Evolutionary conservation across 2,329 filamentous ascomycete species (phyloP), one percentile per base, ranked within the genome.

Genomic region (Stagonosporopsis tanaceti): DNA sequence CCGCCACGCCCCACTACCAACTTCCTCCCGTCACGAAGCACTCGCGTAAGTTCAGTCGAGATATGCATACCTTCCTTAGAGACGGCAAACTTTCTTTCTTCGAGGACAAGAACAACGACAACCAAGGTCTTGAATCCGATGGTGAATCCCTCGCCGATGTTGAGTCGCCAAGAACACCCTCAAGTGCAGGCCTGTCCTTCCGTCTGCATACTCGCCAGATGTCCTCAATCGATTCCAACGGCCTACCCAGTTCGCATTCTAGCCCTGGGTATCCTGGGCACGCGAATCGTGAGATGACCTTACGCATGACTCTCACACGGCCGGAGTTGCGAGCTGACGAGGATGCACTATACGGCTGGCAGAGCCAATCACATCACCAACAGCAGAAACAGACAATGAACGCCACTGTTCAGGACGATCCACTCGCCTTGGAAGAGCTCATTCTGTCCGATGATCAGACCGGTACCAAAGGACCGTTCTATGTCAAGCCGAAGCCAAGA

Each of bases 261-360:
- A 60, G 62, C 32, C 50, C 57, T 12, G 67, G 65, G 8, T 64
- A 68, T 32, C 47, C 57, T 14, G 67, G 65, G 7, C 66, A 69
- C 8, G 48, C 72, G 32, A 89, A 86, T 53, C 85, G 93, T 32
- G 93, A 98, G 76, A 97, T 97, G 93, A 98, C 95, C 2, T 79
- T 98, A 46, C 91, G 93, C 46, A 96, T 98, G 93, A 98, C 94
- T 0, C 84, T 98, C 52, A 98, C 95, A 3, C 84, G 93, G 44
- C 91, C 93, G 0, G 94, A 98, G 72, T 83, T 98, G 45, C 88
- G 93, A 39, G 88, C 89, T 4, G 83, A 88, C 61, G 90, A 94
- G 60, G 86, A 89, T 11, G 83, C 88, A 59, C 82, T 91, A 15
- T 91, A 93, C 67, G 87, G 87, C 39, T 91, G 88, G 87, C 85